Evolutionary conservation across 2,329 filamentous ascomycete genomes (phyloP).

Genomic region (Stachybotrys echinatus): DNA sequence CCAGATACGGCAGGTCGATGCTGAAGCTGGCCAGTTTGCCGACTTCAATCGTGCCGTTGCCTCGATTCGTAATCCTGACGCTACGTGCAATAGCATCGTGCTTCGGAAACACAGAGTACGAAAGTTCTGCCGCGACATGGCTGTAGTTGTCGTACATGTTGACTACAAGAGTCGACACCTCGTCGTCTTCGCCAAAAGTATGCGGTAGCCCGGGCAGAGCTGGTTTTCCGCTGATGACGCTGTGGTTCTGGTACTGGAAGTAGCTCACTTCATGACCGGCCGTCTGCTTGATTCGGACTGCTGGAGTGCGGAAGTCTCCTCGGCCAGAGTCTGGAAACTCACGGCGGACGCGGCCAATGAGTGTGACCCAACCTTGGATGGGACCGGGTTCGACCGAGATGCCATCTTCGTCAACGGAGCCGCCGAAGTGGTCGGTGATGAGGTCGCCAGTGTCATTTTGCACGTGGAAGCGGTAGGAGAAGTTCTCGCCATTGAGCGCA

Average conservation of each 20-base stretch:
- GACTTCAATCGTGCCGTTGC: conserved; percentile 44
- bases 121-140: conserved; percentile 50
- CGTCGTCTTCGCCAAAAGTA: conserved; percentile 49
- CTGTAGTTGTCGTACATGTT: conserved; percentile 55
- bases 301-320: conserved; percentile 59
- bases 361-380: conserved; percentile 49
- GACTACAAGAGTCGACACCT: conserved; percentile 55
- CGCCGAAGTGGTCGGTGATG: conserved; percentile 58
- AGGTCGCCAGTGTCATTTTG: conserved; percentile 51
- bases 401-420: conserved; percentile 42
- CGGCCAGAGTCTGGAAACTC: conserved; percentile 61
- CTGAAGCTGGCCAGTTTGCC: conserved; percentile 56
- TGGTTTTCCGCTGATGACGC: conserved; percentile 52
- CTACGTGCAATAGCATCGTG: conserved; percentile 58
- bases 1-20: conserved; percentile 53
- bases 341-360: conserved; percentile 35
- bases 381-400: conserved; percentile 30
- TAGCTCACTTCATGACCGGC: conserved; percentile 54
- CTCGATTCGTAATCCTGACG: conserved; percentile 56
- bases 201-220: conserved; percentile 49
- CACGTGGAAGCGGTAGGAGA: conserved; percentile 61
- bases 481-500: conserved; percentile 47
- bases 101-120: conserved; percentile 58
- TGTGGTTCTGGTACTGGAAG: conserved; percentile 52
- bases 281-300: conserved; percentile 54